Base-by-base conservation (phyloP, 2,329 filamentous ascomycete species). In the Dactylellina sp. region DNA sequence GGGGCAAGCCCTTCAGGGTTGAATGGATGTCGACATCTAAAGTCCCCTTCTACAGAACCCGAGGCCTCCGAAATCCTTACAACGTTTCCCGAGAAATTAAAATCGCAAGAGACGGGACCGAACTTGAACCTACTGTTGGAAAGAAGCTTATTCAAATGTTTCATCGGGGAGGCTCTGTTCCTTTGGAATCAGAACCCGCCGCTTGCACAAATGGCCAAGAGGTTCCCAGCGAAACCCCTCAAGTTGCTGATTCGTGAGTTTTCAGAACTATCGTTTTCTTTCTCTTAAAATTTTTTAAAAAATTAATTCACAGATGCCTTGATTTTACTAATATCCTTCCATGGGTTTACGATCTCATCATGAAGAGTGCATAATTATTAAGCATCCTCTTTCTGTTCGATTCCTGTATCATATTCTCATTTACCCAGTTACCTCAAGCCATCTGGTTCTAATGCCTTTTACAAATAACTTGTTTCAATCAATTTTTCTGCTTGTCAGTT, bases 81-180 rank as follows among this genome's bases (percentile, higher is more conserved):
- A 98, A 98, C 80, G 91, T 92, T 2, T 97, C 97, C 79, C 85
- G 94, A 59, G 94, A 98, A 80, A 91, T 98, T 75, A 98, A 98
- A 82, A 97, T 98, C 79, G 94, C 94, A 22, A 86, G 94, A 78
- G 94, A 98, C 78, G 94, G 94, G 1, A 98, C 94, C 0, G 94
- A 98, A 81, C 84, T 98, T 60, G 94, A 98, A 81, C 91, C 93
- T 25, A 87, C 85, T 28, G 87, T 96, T 46, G 94, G 93, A 3
- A 87, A 88, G 78, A 88, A 88, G 78, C 83, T 98, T 61, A 84
- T 96, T 75, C 88, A 89, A 47, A 86, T 97, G 78, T 97, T 98
- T 81, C 89, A 91, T 77, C 83, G 85, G n/a, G 77, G 71, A 12
- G 77, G 75, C 6, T 37, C 57, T 39, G n/a, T 60, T n/a, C 68